Conservation (phyloP, 805 yeast species). For the Saturnispora serradocipensis region DNA sequence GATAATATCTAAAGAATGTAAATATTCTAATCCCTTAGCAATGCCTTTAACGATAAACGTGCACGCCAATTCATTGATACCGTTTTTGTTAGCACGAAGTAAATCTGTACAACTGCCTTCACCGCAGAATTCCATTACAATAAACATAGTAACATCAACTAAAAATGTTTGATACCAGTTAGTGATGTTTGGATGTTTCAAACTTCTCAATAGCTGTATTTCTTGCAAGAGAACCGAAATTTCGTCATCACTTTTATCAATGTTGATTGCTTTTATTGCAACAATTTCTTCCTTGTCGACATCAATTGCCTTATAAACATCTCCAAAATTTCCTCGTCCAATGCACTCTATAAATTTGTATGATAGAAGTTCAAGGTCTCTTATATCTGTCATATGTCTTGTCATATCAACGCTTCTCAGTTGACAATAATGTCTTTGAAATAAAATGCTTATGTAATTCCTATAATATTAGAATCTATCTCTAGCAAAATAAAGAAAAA, state of each 20-base stretch:
- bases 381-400: neutral
- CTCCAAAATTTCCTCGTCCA: conserved; percentile 84
- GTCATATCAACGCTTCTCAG: neutral
- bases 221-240: conserved; percentile 66
- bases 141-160: conserved; percentile 66
- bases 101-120: conserved; percentile 87
- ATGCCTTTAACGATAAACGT: conserved; percentile 56
- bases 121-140: conserved; percentile 91
- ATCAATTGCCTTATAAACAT: conserved; percentile 57
- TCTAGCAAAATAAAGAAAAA: neutral
- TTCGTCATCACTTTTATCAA: conserved; percentile 74
- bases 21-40: conserved; percentile 61
- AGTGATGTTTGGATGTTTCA: conserved; percentile 62
- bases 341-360: conserved; percentile 43
- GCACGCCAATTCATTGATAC: conserved; percentile 49
- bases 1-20: conserved; percentile 66
- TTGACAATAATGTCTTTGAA: neutral
- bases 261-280: conserved; percentile 80
- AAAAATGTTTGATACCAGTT: conserved; percentile 55
- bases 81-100: conserved; percentile 41
- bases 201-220: conserved; percentile 59
- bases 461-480: neutral
- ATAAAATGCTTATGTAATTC: neutral
- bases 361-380: neutral
- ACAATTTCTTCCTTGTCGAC: conserved; percentile 35